These are phyloP conservation scores for Aspergillus ellipticus DNA, from an alignment of 495 filamentous ascomycete genomes.

Conservation along the genomic window DNA sequence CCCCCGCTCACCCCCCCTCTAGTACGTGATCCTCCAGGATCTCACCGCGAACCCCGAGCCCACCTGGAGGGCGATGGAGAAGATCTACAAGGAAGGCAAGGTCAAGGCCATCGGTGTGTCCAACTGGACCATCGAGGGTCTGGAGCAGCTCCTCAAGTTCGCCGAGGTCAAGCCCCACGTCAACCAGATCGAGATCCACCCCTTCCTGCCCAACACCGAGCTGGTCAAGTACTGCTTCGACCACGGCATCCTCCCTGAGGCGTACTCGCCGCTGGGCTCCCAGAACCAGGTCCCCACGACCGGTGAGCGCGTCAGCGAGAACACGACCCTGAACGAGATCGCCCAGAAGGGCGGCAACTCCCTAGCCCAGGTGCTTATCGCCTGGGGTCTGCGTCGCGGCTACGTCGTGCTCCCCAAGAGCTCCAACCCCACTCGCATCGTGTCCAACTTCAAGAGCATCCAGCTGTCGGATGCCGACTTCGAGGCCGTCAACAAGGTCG, in stretches of 20 bases:
- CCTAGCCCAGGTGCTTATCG: slow-evolving; percentile 62
- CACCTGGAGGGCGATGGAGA: slow-evolving; percentile 80
- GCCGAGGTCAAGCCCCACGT: slow-evolving; percentile 65
- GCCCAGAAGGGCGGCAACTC: slow-evolving; percentile 61
- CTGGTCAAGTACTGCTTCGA: slow-evolving; percentile 66
- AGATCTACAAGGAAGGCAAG: slow-evolving; percentile 65
- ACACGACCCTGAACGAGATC: slow-evolving; percentile 57
- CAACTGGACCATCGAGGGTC: slow-evolving; percentile 70
- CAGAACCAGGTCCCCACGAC: slow-evolving; percentile 60
- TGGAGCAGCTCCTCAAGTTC: slow-evolving; percentile 65
- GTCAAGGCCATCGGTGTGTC: slow-evolving; percentile 81
- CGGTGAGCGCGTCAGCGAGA: slow-evolving; percentile 57
- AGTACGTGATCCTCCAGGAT: slow-evolving; percentile 56
- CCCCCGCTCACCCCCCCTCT: slow-evolving; percentile 38
- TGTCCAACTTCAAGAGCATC: slow-evolving; percentile 64
- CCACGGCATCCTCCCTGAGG: slow-evolving; percentile 67
- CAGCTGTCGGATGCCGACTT: slow-evolving; percentile 52
- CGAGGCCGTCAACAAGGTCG: slow-evolving; percentile 56
- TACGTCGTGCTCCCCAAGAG: slow-evolving; percentile 72
- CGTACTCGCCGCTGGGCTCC: slow-evolving; percentile 73
- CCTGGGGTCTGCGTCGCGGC: slow-evolving; percentile 68
- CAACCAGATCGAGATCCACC: slow-evolving; percentile 92
- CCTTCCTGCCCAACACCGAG: slow-evolving; percentile 78
- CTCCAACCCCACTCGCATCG: slow-evolving; percentile 59
- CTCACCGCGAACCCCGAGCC: slow-evolving; percentile 61